Evolutionary conservation across 352 stramenopile species (phyloP).

Genomic region (Phytophthora rubi): DNA sequence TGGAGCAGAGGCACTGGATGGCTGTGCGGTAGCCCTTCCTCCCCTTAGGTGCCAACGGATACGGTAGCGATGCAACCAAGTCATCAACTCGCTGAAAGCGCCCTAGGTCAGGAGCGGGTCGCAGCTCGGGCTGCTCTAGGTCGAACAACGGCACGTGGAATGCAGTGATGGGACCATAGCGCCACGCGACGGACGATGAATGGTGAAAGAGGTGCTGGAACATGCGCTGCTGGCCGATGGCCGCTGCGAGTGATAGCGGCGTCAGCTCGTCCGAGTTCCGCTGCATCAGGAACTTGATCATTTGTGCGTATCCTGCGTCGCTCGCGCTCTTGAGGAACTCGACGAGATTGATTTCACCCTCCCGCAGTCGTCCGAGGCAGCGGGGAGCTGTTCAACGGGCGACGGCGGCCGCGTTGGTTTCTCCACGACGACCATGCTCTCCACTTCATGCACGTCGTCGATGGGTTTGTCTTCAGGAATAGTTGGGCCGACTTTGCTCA

Average conservation of each 20-base stretch:
- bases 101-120: conserved; percentile 25
- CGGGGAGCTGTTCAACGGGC: background rate
- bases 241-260: conserved; percentile 61
- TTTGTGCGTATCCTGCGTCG: conserved; percentile 38
- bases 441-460: conserved; percentile 21
- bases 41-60: conserved; percentile 47
- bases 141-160: conserved; percentile 59
- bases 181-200: conserved; percentile 54
- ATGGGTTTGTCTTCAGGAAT: conserved; percentile 4
- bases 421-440: conserved; percentile 21
- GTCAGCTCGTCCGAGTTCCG: conserved; percentile 62
- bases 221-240: conserved; percentile 59
- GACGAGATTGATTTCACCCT: conserved; percentile 33
- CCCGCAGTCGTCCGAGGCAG: background rate
- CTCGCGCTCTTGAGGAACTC: conserved; percentile 42
- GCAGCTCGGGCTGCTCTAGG: conserved; percentile 54
- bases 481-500: conserved; percentile 2
- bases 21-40: conserved; percentile 47
- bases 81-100: conserved; percentile 33
- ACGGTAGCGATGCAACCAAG: conserved; percentile 25
- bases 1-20: conserved; percentile 65
- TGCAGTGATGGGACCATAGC: conserved; percentile 62
- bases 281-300: conserved; percentile 51
- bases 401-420: background rate
- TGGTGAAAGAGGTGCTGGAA: conserved; percentile 64